Base-by-base conservation (phyloP, 352 stramenopile genomes). In the Pythium aquatile region DNA sequence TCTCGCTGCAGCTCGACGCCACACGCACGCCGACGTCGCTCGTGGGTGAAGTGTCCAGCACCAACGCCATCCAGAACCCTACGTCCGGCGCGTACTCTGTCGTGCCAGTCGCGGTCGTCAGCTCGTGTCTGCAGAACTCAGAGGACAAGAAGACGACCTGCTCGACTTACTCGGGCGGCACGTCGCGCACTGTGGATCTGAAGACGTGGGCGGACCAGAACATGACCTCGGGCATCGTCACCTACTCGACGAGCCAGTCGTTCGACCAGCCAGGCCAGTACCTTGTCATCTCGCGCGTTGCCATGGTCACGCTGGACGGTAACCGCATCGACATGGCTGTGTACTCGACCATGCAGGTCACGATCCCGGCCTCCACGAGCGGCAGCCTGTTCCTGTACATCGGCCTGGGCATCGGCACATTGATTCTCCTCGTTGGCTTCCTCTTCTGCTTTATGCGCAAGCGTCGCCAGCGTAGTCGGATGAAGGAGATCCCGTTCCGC, bases 261-360 rank as follows among this genome's bases (percentile, higher is more conserved):
- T 91, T 93, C 49, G 58, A 66, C 1, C 75, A 76, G 24, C 76
- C 81, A 2, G 84, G 84, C 2, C 63, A 81, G 52, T 91, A 88
- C 68, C 75, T 82, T 42, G 77, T 93, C 68, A 80, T 91, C 56
- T 87, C 80, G 11, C 82, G 81, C 20, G 77, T 90, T 35, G 81
- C 75, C 11, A 89, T 91, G 82, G 66, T 83, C 55, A 91, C 81
- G 29, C 72, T 81, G 30, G 84, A 93, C 63, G 84, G 84, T 16
- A 71, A 86, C 20, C 84, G 82, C 32, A 76, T 93, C 63, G 82
- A 93, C 49, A 90, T 91, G 82, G 84, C 84, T 14, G 85, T 93
- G 33, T 93, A 93, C 69, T 91, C 81, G 46, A 85, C 69, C 35
- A 66, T 91, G 35, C 75, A 75, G 10, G 84, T 88, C 29, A 75